phyloP scores from a whole-genome alignment of 2,329 filamentous ascomycete genomes.

The Ascochyta viciae-villosae region DNA sequence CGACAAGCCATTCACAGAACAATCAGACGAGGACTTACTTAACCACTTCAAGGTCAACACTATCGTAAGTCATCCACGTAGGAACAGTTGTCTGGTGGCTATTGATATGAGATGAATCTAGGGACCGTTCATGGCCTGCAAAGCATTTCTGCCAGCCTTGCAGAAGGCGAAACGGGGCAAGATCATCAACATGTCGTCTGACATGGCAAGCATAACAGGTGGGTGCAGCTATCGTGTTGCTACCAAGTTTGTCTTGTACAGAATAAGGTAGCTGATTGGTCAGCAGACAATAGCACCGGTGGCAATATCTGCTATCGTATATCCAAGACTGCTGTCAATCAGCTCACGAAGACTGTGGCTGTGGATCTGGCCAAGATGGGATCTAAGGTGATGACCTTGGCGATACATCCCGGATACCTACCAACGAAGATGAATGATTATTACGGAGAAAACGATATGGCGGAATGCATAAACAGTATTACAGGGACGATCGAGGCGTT shows the following conservation, averaged over 20 bases:
- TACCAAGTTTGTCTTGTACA: background rate
- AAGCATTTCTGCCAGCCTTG: slow-evolving; percentile 3
- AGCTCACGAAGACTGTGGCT: slow-evolving; percentile 1
- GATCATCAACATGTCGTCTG: slow-evolving; percentile 5
- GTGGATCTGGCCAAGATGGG: slow-evolving; percentile 1
- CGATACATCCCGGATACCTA: slow-evolving; percentile 2
- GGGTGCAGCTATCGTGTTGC: background rate
- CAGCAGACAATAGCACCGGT: background rate
- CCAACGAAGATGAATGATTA: slow-evolving; percentile 7
- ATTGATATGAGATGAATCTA: background rate
- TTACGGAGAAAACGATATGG: slow-evolving; percentile 1
- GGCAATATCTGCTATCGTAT: slow-evolving; percentile 6
- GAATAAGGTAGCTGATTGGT: background rate
- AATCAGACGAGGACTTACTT: background rate
- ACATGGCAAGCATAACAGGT: slow-evolving; percentile 4
- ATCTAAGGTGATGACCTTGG: background rate
- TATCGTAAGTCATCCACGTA: background rate
- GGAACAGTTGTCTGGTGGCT: background rate
- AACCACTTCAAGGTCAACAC: background rate
- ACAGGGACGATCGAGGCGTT: background rate
- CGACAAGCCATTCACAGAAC: slow-evolving; percentile 1
- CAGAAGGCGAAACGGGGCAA: background rate
- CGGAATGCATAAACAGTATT: background rate
- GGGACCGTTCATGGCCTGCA: slow-evolving; percentile 1
- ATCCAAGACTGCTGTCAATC: background rate